Evolutionary conservation across 192 early-diverging fungal genomes (phyloP).

Genomic region (Diversispora eburnea): DNA sequence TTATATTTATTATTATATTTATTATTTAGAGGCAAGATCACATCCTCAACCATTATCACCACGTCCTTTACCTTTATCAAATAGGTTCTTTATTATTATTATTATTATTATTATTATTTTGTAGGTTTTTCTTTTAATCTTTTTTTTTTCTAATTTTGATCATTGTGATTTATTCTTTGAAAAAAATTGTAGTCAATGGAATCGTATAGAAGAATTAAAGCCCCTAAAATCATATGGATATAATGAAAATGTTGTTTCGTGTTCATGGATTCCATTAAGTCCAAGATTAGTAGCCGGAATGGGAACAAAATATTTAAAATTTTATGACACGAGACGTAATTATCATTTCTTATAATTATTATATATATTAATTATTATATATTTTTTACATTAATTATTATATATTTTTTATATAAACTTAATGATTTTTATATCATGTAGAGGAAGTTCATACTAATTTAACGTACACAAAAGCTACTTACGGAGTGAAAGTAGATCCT

Average conservation of each 20-base stretch:
- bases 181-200: conserved; percentile 22
- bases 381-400: not conserved
- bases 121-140: not conserved
- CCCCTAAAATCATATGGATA: conserved; percentile 59
- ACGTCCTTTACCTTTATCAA: too few species aligned
- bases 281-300: conserved; percentile 68
- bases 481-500: conserved; percentile 65
- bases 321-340: conserved; percentile 65
- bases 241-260: conserved; percentile 63
- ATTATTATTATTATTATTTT: too few species aligned
- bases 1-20: too few species aligned
- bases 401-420: not conserved
- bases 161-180: not conserved
- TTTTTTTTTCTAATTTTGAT: not conserved
- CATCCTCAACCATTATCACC: too few species aligned
- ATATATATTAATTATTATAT: not conserved
- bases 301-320: conserved; percentile 62
- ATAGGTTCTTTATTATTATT: too few species aligned
- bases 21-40: too few species aligned
- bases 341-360: not conserved
- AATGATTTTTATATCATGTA: conserved; percentile 12
- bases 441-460: conserved; percentile 44
- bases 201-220: conserved; percentile 29
- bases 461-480: conserved; percentile 62
- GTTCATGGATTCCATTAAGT: conserved; percentile 60